Conservation (phyloP, 1,139 yeast genomes). For the Yamadazyma kanchanaburiensis region DNA sequence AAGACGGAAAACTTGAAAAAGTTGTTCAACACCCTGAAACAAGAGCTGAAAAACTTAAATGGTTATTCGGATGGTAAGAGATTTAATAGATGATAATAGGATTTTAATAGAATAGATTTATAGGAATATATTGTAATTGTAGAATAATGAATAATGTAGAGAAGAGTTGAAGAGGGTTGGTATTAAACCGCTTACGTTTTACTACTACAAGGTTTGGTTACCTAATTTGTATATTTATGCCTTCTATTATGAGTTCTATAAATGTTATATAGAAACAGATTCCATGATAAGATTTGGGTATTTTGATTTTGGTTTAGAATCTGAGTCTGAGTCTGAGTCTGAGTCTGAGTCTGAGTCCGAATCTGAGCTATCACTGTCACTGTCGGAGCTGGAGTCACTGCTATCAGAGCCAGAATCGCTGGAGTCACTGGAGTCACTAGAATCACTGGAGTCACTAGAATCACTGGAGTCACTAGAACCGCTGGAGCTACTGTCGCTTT, state of each 20-base stretch:
- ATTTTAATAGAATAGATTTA: too few relatives aligned
- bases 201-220: too few relatives aligned
- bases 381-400: conserved; percentile 1
- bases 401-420: conserved; percentile 1
- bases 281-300: conserved; percentile 4
- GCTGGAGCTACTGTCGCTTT: conserved; percentile 4
- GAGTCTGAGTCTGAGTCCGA: conserved; percentile 5
- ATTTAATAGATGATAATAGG: too few relatives aligned
- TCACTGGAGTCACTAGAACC: conserved; percentile 1
- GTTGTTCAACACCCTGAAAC: conserved; percentile 1
- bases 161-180: too few relatives aligned
- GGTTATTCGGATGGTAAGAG: conserved; percentile 1
- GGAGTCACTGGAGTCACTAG: conserved; percentile 1
- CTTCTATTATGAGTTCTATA: conserved; percentile 2
- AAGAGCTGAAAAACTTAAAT: not conserved
- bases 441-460: conserved; percentile 3
- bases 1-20: too few relatives aligned
- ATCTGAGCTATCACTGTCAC: conserved; percentile 2
- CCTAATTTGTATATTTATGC: too few relatives aligned
- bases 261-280: conserved; percentile 4
- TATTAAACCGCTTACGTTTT: too few relatives aligned
- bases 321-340: conserved; percentile 2
- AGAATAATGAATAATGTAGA: too few relatives aligned
- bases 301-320: conserved; percentile 3
- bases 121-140: too few relatives aligned